Percentiles rank a stretch among this genome's conserved stretches.
Conservation (phyloP, 2,329 filamentous ascomycete species). For the Colletotrichum euphorbiae region DNA sequence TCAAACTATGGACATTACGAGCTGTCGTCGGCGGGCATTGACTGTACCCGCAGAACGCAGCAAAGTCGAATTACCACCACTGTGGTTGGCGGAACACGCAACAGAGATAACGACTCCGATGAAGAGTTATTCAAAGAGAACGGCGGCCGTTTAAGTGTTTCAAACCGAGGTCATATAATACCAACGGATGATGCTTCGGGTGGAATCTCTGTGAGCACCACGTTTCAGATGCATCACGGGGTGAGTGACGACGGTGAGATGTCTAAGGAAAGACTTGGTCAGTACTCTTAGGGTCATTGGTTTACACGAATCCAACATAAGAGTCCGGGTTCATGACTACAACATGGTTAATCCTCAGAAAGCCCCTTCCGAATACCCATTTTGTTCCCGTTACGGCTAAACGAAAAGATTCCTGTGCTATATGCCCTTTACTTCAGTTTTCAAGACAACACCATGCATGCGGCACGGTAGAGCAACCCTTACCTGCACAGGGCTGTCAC, state of each 20-base stretch:
- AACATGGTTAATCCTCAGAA: background rate
- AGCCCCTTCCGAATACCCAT: too few relatives aligned
- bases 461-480: too few relatives aligned
- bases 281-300: background rate
- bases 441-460: too few relatives aligned
- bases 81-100: slow-evolving; percentile 30
- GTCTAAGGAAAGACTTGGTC: background rate
- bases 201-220: slow-evolving; percentile 33
- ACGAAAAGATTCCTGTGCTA: too few relatives aligned
- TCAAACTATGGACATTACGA: slow-evolving; percentile 35
- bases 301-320: background rate
- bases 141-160: background rate
- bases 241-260: background rate
- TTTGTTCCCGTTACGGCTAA: too few relatives aligned
- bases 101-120: slow-evolving; percentile 32
- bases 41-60: slow-evolving; percentile 13
- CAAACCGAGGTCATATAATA: background rate
- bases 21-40: slow-evolving; percentile 26
- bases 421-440: too few relatives aligned
- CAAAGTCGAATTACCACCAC: slow-evolving; percentile 33
- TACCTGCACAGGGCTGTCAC: too few relatives aligned
- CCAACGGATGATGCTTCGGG: slow-evolving; percentile 3
- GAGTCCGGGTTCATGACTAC: background rate
- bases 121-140: slow-evolving; percentile 32
- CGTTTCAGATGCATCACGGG: slow-evolving; percentile 26